Conservation (phyloP, 1,284 basidiomycete genomes). For the Crepidotus sp. region DNA sequence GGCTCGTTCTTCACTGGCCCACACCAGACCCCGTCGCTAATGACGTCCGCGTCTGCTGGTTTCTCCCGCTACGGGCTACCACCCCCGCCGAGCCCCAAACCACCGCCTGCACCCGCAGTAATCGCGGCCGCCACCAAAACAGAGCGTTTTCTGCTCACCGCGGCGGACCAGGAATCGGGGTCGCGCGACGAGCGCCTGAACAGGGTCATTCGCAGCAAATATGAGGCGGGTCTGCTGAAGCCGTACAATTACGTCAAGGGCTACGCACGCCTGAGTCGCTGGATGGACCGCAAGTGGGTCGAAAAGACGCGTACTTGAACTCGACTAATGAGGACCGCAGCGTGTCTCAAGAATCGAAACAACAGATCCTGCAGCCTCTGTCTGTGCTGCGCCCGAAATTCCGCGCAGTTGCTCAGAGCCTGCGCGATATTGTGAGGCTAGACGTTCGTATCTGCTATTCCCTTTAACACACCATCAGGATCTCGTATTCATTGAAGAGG, state of each 20-base stretch:
- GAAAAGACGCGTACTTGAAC: background rate
- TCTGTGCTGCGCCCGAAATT: constrained; percentile 92
- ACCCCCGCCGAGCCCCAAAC: constrained; percentile 13
- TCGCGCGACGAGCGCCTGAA: constrained; percentile 86
- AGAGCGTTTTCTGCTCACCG: constrained; percentile 87
- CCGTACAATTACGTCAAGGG: constrained; percentile 97
- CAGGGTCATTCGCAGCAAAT: constrained; percentile 92
- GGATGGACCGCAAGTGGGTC: constrained; percentile 87
- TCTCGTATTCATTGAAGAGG: constrained; percentile 96
- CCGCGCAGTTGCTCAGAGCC: constrained; percentile 80
- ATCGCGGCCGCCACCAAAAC: constrained; percentile 67
- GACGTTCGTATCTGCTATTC: background rate
- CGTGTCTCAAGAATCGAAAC: constrained; percentile 82
- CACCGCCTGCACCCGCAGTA: constrained; percentile 28
- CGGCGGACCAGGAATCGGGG: constrained; percentile 90
- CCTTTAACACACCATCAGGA: constrained; percentile 41
- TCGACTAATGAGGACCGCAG: constrained; percentile 28
- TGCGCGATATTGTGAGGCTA: constrained; percentile 71
- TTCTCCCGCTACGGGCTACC: constrained; percentile 18
- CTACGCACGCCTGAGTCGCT: constrained; percentile 79
- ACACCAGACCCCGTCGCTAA: constrained; percentile 39
- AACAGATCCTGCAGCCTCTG: constrained; percentile 83
- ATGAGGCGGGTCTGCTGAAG: constrained; percentile 89
- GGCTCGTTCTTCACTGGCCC: constrained; percentile 56
- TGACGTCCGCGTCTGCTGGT: constrained; percentile 31